Base-by-base conservation (phyloP, 768 basidiomycete genomes). In the Suillus brevipes region DNA sequence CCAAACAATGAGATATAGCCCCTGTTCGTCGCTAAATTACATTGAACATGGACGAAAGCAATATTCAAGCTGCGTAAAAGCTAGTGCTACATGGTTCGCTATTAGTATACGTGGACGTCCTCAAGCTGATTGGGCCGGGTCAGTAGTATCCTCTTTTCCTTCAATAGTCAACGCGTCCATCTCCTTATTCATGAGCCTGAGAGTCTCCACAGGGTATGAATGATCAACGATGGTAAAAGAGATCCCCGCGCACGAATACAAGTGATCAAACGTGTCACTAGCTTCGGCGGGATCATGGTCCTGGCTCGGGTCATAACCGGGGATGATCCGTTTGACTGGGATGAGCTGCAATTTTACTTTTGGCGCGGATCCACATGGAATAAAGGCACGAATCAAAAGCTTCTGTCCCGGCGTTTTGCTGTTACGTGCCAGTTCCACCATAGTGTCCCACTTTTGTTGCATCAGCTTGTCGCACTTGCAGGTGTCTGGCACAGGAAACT, bases 371-470 rank as follows among this genome's bases (percentile, higher is more conserved):
- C 74, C 74, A 8, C 66, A 69, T 7, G 74, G 74, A 13, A 75
- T 66, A 57, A 77, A 68, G 28, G 75, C 70, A 47, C 74, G 74
- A 25, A 77, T 64, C 38, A 77, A 70, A 28, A 77, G 36, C 18
- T 62, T 66, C 25, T 65, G 73, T 25, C 65, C 63, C 12, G 64
- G 28, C 56, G 74, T 67, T 47, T 67, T 72, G 58, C 58, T 59
- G 42, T 20, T 59, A 28, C 67, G 70, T 43, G 72, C 75, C 5
- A 77, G 64, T 23, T 77, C 74, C 43, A 75, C 28, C 72, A 75
- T 68, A 31, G 70, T 60, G 8, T 67, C 31, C 74, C 74, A 75
- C 36, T 74, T 77, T 62, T 68, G 67, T 23, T 57, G 38, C 53
- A 75, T 57, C 40, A 64, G 34, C 9, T 12, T 23, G 47, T 77